Conservation (phyloP, 257 asterid species). For the Jaltomata sinuosa region DNA sequence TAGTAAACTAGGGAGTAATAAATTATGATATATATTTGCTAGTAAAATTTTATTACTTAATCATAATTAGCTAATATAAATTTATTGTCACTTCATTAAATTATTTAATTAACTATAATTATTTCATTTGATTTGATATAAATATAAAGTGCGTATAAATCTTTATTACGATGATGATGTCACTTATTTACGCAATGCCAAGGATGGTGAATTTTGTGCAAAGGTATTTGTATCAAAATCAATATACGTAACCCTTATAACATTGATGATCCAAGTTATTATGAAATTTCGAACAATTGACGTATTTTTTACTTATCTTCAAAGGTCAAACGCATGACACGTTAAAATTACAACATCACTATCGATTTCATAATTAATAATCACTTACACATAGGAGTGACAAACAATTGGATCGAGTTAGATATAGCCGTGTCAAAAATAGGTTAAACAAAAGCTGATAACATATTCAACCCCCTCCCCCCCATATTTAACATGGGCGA, state of each 20-base stretch:
- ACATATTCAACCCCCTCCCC: background rate
- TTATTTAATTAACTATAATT: background rate
- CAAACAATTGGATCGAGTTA: background rate
- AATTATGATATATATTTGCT: background rate
- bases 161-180: background rate
- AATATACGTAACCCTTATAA: background rate
- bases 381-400: background rate
- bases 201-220: too few relatives aligned
- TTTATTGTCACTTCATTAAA: background rate
- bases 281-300: background rate
- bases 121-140: background rate
- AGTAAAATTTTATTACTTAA: background rate
- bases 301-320: background rate
- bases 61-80: background rate
- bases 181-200: background rate
- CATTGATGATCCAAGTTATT: background rate
- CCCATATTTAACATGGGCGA: background rate
- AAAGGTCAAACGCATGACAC: background rate
- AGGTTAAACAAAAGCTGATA: background rate
- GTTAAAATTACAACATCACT: background rate
- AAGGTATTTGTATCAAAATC: background rate
- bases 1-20: too few relatives aligned
- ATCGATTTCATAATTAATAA: background rate
- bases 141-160: background rate
- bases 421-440: background rate